Evolutionary conservation across 2,329 filamentous ascomycete species (phyloP), one percentile per base, ranked within the genome.

Genomic region (Colletotrichum karsti): DNA sequence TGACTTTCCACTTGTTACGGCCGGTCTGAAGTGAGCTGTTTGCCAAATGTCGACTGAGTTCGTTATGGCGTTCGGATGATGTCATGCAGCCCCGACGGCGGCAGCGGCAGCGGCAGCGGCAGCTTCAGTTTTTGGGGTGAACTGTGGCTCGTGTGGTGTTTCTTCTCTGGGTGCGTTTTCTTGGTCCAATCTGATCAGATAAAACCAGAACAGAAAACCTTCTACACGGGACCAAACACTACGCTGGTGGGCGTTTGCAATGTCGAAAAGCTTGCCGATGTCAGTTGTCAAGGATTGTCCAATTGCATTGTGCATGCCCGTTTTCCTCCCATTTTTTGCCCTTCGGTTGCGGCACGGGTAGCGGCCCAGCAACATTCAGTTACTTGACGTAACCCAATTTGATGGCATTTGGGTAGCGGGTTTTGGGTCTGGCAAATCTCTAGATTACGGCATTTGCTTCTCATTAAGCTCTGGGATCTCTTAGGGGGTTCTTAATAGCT

Each of bases 51-150:
- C 24, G 26, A 44, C 15, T 20, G 26, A 15, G 41, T 35, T 51
- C 35, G 26, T 26, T 13, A 58, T 64, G 65, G 46, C 65, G 65
- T 68, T 68, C 65, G 60, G 65, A 68, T 68, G 65, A 68, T 68
- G 65, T 68, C 65, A 68, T 68, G 60, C 59, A 53, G 53, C 48
- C 26, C 28, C 33, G 35, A 60, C 57, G 15, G 63, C 50, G 57
- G 63, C 22, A 66, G 33, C 28, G 10, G 26, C 18, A 28, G 10
- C 26, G 57, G 63, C 22, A 66, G 33, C 28, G 10, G 26, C 18
- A 28, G 10, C 26, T n/a, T n/a, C n/a, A n/a, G n/a, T 15, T 22
- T 28, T 55, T 46, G 50, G 41, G 15, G 33, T 18, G 37, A 54
- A 51, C 50, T 13, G 33, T 28, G n/a, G 7, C n/a, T 42, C 15